A percentile compares a stretch with the other conserved stretches of the same genome.
phyloP scores from a whole-genome alignment of 331 rosid genomes.

The Malus hybrid region DNA sequence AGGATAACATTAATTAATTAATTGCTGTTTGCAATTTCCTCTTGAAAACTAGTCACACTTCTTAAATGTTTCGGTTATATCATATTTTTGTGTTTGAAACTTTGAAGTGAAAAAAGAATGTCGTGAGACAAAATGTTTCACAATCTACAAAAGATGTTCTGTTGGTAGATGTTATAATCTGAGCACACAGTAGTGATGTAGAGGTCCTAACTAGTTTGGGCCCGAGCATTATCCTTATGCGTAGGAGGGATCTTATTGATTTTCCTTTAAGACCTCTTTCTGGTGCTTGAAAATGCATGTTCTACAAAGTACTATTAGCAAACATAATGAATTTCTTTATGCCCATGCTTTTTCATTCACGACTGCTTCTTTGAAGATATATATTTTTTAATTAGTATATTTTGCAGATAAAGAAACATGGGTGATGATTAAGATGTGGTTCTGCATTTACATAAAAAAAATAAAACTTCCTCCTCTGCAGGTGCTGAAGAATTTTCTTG shows the following conservation, averaged over 20 bases:
- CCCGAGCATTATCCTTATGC: neutral
- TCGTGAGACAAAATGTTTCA: neutral
- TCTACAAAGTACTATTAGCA: neutral
- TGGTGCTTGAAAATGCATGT: neutral
- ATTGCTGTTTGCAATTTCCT: neutral
- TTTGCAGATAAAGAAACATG: neutral
- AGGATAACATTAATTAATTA: neutral
- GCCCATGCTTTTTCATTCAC: neutral
- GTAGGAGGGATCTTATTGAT: neutral
- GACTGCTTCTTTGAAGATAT: neutral
- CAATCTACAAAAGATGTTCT: neutral
- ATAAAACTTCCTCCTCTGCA: constrained; percentile 28
- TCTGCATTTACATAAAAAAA: neutral
- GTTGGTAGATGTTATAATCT: neutral
- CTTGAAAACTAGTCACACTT: neutral
- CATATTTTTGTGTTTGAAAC: neutral
- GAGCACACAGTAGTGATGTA: neutral
- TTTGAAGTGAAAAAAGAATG: neutral
- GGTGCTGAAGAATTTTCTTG: constrained; percentile 88
- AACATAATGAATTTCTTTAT: neutral
- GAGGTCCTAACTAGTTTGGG: neutral
- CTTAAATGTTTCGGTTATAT: neutral
- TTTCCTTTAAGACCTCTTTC: neutral
- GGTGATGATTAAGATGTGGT: neutral
- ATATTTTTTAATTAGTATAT: neutral